Conservation (phyloP, 805 yeast species). For the Phaffomyces antillensis region DNA sequence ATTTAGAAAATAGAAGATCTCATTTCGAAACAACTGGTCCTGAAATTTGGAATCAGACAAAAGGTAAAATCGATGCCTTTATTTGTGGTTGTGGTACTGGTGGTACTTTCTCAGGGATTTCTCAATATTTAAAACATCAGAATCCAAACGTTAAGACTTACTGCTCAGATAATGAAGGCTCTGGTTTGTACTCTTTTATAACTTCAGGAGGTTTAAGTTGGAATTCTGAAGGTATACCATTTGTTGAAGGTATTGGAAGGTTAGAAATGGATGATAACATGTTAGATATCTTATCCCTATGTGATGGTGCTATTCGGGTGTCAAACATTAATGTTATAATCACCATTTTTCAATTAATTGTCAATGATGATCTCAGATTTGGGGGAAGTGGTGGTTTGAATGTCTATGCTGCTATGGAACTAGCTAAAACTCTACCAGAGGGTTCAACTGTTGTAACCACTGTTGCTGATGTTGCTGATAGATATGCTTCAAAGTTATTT, state of each 20-base stretch:
- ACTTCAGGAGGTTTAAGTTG: conserved; percentile 14
- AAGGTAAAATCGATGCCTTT: conserved; percentile 49
- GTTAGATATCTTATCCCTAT: conserved; percentile 11
- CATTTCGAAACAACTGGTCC: conserved; percentile 74
- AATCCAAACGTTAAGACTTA: conserved; percentile 36
- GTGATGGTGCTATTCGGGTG: conserved; percentile 15
- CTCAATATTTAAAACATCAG: conserved; percentile 50
- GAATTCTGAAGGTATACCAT: conserved; percentile 19
- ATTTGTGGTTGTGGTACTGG: conserved; percentile 80
- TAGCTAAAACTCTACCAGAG: conserved; percentile 18
- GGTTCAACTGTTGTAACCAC: conserved; percentile 22
- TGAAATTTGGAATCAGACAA: conserved; percentile 61
- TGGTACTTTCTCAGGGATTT: conserved; percentile 77
- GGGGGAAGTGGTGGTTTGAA: conserved; percentile 22
- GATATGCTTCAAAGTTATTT: conserved; percentile 20
- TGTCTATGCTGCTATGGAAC: conserved; percentile 15
- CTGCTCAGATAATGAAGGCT: conserved; percentile 78
- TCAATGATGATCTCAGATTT: conserved; percentile 13
- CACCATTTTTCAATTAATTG: conserved; percentile 12
- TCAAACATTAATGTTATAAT: conserved; percentile 14
- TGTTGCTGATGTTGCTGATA: conserved; percentile 19
- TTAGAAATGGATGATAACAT: conserved; percentile 15
- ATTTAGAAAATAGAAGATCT: conserved; percentile 63
- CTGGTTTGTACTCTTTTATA: conserved; percentile 42
- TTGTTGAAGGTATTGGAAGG: conserved; percentile 23